Conservation (phyloP, 495 filamentous ascomycete species). For the Penicillium psychrofluorescens region DNA sequence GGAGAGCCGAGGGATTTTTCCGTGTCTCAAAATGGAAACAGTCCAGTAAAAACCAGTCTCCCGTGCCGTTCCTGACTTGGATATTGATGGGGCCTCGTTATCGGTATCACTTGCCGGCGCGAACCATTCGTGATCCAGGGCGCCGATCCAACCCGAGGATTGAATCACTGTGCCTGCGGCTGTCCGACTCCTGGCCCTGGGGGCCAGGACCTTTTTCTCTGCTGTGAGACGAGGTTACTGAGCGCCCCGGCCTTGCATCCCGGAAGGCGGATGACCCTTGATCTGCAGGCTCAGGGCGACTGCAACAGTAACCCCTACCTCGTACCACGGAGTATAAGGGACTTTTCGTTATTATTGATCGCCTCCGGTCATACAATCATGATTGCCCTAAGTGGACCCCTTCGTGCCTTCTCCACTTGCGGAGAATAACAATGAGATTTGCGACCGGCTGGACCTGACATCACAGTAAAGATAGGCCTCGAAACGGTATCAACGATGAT, state of each 20-base stretch:
- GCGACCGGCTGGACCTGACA: too few relatives aligned
- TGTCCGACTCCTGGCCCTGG: constrained; percentile 9
- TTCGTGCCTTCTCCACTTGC: constrained; percentile 7
- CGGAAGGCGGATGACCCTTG: background rate
- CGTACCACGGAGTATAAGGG: constrained; percentile 19
- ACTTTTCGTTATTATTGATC: background rate
- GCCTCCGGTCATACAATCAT: constrained; percentile 6
- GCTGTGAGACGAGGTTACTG: constrained; percentile 9
- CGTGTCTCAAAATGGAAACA: background rate
- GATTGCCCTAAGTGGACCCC: too few relatives aligned
- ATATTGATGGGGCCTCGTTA: background rate
- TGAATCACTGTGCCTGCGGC: constrained; percentile 11
- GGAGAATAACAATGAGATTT: constrained; percentile 16
- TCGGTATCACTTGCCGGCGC: constrained; percentile 6
- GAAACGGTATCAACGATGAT: too few relatives aligned
- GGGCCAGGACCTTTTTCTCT: background rate
- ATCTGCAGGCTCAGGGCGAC: constrained; percentile 4
- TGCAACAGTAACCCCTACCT: constrained; percentile 23
- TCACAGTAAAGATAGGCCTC: too few relatives aligned
- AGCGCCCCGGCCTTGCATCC: background rate
- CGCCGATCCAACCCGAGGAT: constrained; percentile 2
- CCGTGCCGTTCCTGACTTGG: background rate
- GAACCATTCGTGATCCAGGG: constrained; percentile 3
- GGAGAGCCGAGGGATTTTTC: background rate
- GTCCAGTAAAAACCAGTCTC: background rate